Conservation (phyloP, 2,329 filamentous ascomycete species). For the Bipolaris victoriae region DNA sequence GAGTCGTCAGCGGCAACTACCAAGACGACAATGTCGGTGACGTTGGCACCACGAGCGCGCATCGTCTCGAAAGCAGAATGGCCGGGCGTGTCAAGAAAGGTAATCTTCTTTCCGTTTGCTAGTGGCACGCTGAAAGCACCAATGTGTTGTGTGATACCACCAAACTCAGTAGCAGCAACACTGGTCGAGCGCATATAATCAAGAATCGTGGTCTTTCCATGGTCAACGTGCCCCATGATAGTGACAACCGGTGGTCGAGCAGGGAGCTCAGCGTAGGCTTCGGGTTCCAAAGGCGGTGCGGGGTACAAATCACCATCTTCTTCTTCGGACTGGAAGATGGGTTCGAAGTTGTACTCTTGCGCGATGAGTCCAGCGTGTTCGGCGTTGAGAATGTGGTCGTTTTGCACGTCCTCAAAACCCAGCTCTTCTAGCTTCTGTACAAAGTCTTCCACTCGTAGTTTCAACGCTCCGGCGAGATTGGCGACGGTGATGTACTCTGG, state of each 20-base stretch:
- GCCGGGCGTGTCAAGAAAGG: conserved; percentile 94
- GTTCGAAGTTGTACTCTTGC: conserved; percentile 90
- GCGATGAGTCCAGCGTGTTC: conserved; percentile 91
- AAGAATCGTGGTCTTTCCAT: conserved; percentile 95
- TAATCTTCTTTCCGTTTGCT: conserved; percentile 83
- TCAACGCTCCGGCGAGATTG: conserved; percentile 77
- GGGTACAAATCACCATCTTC: conserved; percentile 75
- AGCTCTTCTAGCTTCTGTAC: conserved; percentile 77
- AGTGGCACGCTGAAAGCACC: conserved; percentile 93
- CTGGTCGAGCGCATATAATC: conserved; percentile 94
- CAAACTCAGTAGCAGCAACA: conserved; percentile 87
- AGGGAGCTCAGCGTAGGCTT: conserved; percentile 72
- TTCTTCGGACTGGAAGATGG: conserved; percentile 70
- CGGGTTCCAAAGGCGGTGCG: conserved; percentile 51
- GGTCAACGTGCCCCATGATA: conserved; percentile 99
- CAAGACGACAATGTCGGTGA: conserved; percentile 94
- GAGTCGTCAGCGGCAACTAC: conserved; percentile 97
- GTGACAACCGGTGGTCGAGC: conserved; percentile 89
- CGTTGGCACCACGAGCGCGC: conserved; percentile 92
- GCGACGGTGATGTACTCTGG: conserved; percentile 92
- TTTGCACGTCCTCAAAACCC: conserved; percentile 86
- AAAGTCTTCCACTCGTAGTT: conserved; percentile 73
- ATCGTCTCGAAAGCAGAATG: conserved; percentile 96
- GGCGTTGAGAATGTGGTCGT: conserved; percentile 85
- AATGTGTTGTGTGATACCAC: conserved; percentile 98